A percentile compares a stretch with the other conserved stretches of the same genome.
Conservation (phyloP, 257 asterid genomes). For the Solanum piurae region DNA sequence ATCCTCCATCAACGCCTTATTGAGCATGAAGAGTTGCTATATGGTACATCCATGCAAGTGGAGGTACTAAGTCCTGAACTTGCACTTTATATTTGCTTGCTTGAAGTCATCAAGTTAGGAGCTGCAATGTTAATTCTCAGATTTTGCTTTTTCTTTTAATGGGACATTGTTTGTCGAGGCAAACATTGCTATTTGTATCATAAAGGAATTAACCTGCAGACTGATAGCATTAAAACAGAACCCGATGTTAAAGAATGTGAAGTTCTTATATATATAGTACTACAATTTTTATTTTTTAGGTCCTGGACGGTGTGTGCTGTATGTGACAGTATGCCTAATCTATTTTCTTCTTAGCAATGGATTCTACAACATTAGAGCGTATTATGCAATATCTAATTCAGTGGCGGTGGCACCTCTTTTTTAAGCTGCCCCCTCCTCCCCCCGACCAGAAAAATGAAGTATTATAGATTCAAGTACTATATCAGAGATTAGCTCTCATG, state of each 20-base stretch:
- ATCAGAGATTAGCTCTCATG: not conserved
- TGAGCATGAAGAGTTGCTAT: slow-evolving; percentile 84
- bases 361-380: not conserved
- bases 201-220: not conserved
- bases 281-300: not conserved
- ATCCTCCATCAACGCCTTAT: slow-evolving; percentile 82
- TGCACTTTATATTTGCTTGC: not conserved
- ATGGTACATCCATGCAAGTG: slow-evolving; percentile 68
- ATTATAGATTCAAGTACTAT: not conserved
- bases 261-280: not conserved
- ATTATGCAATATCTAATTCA: not conserved
- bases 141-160: not conserved
- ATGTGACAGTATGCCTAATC: not conserved
- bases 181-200: not conserved
- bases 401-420: not conserved
- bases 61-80: slow-evolving; percentile 39
- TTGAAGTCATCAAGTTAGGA: not conserved
- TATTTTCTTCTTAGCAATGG: not conserved
- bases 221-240: not conserved
- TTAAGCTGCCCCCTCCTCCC: not conserved
- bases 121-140: not conserved
- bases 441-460: not conserved
- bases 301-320: not conserved
- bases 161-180: not conserved
- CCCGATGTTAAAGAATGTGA: not conserved